Base-by-base conservation (phyloP, 306 rosid genomes). In the Vigna reflexopilosa region DNA sequence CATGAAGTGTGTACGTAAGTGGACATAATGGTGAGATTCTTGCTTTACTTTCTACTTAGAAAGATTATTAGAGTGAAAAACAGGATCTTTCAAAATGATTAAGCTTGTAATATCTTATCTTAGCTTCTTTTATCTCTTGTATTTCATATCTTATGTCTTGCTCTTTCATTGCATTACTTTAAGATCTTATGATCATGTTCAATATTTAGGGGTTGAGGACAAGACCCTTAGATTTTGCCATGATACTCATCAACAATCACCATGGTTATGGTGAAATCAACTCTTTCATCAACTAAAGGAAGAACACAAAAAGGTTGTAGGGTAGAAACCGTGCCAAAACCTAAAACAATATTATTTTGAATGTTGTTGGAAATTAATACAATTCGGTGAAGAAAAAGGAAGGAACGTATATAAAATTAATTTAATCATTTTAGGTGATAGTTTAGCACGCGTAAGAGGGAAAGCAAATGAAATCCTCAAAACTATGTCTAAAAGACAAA, bases 131-230 rank as follows among this genome's bases (percentile, higher is more conserved):
- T 2, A 61, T 75, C 71, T 73, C 34, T 34, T 13, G 1, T 26
- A 44, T 22, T 40, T 10, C 12, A 19, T 10, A 36, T 72, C n/a
- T 32, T 36, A 28, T 73, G 68, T 74, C 58, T 30, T 6, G 70
- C 48, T 44, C 70, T 74, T 74, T 58, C 30, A 74, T 71, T 74
- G 47, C 69, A 61, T 16, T 61, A 45, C 58, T 74, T 58, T 59
- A 45, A 74, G 79, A 30, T 45, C 79, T 61, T 74, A 26, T 74
- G 59, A 61, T 61, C 61, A 20, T 75, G 70, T 45, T 75, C 71
- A 58, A 19, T 73, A 42, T 57, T 24, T 73, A 73, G 68, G 67
- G 68, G 64, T 26, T 38, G 5, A 17, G 17, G 36, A 44, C 34
- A 65, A 17, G 65, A 20, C 13, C 34, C 3, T 32, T 55, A 22